A percentile compares a stretch with the other conserved stretches of the same genome.
Evolutionary conservation across 1,284 basidiomycete genomes (phyloP).

Genomic region (Cryptococcus floricola): DNA sequence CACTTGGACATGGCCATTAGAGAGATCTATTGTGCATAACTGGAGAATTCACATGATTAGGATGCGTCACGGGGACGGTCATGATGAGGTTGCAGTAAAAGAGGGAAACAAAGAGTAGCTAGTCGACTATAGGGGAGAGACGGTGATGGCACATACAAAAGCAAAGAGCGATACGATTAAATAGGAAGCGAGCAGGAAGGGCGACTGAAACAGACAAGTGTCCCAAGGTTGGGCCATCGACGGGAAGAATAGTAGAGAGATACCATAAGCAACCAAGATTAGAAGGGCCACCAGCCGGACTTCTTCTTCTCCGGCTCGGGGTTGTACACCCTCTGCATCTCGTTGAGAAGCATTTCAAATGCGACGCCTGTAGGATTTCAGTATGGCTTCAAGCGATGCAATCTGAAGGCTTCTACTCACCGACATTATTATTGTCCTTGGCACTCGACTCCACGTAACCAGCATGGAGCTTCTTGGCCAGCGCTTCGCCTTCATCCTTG

Average conservation of each 20-base stretch:
- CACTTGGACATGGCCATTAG: background rate
- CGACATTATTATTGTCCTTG: slow-evolving; percentile 81
- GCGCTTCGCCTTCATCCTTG: slow-evolving; percentile 65
- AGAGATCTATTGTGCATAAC: background rate
- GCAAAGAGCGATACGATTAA: background rate
- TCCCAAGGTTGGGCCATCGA: background rate
- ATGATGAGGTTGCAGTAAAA: background rate
- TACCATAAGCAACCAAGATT: background rate
- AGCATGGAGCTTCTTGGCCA: slow-evolving; percentile 69
- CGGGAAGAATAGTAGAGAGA: background rate
- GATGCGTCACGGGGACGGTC: background rate
- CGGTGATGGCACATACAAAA: slow-evolving; percentile 5
- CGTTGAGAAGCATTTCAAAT: slow-evolving; percentile 79
- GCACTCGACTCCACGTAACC: slow-evolving; percentile 86
- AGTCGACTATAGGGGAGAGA: background rate
- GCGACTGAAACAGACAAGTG: background rate
- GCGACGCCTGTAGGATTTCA: slow-evolving; percentile 61
- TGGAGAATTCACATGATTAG: background rate
- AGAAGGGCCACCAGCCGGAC: slow-evolving; percentile 38
- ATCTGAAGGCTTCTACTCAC: slow-evolving; percentile 55
- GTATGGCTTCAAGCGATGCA: background rate
- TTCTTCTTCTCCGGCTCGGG: slow-evolving; percentile 47
- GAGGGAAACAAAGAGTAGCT: background rate
- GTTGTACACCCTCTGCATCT: slow-evolving; percentile 59
- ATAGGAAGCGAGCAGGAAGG: background rate